Conservation (phyloP, 2,329 filamentous ascomycete species). For the Pseudogymnoascus sp. region DNA sequence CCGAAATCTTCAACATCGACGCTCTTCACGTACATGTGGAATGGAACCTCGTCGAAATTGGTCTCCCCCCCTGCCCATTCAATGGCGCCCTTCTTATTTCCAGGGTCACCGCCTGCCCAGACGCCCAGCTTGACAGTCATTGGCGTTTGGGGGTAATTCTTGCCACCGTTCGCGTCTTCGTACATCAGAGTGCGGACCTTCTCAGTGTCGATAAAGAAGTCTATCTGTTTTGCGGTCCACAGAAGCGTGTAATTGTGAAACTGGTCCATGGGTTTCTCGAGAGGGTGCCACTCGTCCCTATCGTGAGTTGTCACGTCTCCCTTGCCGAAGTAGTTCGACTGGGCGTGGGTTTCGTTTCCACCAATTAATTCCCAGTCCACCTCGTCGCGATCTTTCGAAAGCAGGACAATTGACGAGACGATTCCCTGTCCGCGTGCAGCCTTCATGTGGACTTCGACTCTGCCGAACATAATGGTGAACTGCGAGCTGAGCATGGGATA, state of each 20-base stretch:
- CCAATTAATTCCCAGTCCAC: conserved; percentile 82
- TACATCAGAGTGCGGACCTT: conserved; percentile 56
- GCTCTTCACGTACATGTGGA: conserved; percentile 64
- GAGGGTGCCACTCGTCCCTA: conserved; percentile 54
- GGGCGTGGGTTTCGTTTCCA: conserved; percentile 50
- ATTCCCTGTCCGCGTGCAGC: conserved; percentile 67
- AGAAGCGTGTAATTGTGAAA: conserved; percentile 63
- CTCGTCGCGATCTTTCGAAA: conserved; percentile 78
- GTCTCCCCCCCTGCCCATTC: conserved; percentile 63
- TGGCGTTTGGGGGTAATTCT: conserved; percentile 67
- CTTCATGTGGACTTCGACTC: conserved; percentile 69
- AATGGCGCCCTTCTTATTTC: conserved; percentile 46
- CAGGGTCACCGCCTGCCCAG: conserved; percentile 53
- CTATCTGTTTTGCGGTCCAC: conserved; percentile 59
- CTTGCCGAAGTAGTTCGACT: conserved; percentile 72
- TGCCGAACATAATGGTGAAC: conserved; percentile 82
- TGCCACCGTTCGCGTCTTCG: conserved; percentile 50
- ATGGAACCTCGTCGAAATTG: conserved; percentile 57
- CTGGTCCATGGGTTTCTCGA: conserved; percentile 47
- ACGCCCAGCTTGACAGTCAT: conserved; percentile 62
- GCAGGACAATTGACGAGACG: conserved; percentile 72
- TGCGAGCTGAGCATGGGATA: conserved; percentile 70
- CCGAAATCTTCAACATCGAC: conserved; percentile 49
- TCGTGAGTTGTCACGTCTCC: conserved; percentile 63
- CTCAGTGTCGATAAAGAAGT: conserved; percentile 62